phyloP scores from a whole-genome alignment of 2,329 filamentous ascomycete genomes.

The Aspergillus terreus region DNA sequence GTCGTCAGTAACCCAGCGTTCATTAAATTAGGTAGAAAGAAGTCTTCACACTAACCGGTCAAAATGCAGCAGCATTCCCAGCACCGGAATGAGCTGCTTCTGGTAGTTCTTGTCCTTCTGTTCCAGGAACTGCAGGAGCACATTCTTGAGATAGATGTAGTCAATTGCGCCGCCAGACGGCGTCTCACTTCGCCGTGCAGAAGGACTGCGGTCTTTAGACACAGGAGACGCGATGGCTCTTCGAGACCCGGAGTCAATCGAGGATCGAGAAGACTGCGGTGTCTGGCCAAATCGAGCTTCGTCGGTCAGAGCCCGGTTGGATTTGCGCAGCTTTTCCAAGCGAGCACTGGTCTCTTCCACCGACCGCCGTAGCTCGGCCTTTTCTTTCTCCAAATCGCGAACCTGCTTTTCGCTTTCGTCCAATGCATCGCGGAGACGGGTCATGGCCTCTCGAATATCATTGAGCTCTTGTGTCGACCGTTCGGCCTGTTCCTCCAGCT shows the following conservation, averaged over 20 bases:
- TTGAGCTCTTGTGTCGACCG: slow-evolving; percentile 68
- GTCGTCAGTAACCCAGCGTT: slow-evolving; percentile 11
- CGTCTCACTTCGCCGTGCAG: slow-evolving; percentile 34
- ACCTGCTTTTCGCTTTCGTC: slow-evolving; percentile 85
- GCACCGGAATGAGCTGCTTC: slow-evolving; percentile 62
- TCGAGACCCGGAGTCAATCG: slow-evolving; percentile 51
- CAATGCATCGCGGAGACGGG: slow-evolving; percentile 71
- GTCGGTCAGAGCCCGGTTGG: slow-evolving; percentile 58
- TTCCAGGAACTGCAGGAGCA: slow-evolving; percentile 63
- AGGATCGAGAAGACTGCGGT: slow-evolving; percentile 54
- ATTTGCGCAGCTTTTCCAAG: slow-evolving; percentile 75
- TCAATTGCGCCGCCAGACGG: slow-evolving; percentile 45
- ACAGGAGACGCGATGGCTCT: slow-evolving; percentile 48
- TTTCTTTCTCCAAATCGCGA: slow-evolving; percentile 78
- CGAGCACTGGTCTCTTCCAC: slow-evolving; percentile 74
- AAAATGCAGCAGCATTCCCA: slow-evolving; percentile 64
- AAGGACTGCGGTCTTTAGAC: slow-evolving; percentile 34
- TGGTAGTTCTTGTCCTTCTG: slow-evolving; percentile 66
- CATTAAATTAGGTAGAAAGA: neutral
- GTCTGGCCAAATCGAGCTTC: slow-evolving; percentile 52
- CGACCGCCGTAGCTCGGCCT: slow-evolving; percentile 66
- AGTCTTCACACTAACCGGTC: slow-evolving; percentile 49
- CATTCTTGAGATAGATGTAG: slow-evolving; percentile 64
- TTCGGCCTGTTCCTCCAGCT: slow-evolving; percentile 68
- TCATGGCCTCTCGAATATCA: slow-evolving; percentile 73